phyloP scores from a whole-genome alignment of 345 rosid species.

The Melastoma malabathricum region DNA sequence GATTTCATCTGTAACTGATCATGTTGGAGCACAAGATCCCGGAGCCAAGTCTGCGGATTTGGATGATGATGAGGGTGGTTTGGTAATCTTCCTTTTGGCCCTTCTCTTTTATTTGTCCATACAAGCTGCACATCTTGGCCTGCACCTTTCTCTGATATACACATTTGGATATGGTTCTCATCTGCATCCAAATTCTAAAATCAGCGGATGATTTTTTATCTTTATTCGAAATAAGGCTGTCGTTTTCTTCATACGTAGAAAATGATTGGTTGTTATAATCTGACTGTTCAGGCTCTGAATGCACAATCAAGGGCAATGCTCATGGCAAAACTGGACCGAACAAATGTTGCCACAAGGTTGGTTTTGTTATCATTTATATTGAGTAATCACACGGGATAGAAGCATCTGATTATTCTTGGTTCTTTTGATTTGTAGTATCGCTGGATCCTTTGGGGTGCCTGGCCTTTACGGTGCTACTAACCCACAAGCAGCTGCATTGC shows the following conservation, averaged over 20 bases:
- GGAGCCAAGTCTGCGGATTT: slow-evolving; percentile 75
- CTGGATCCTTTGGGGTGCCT: slow-evolving; percentile 56
- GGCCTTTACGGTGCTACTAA: slow-evolving; percentile 42
- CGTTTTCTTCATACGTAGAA: too few species aligned
- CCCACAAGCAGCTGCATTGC: slow-evolving; percentile 38
- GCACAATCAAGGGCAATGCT: slow-evolving; percentile 83
- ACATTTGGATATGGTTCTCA: too few species aligned
- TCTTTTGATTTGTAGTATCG: slow-evolving; percentile 33
- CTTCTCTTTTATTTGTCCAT: neutral
- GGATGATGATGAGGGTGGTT: slow-evolving; percentile 94
- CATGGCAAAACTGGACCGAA: slow-evolving; percentile 86
- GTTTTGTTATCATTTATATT: slow-evolving; percentile 8
- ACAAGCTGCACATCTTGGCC: neutral
- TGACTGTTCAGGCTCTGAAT: slow-evolving; percentile 50
- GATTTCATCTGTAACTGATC: slow-evolving; percentile 94
- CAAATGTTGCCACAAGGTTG: slow-evolving; percentile 68
- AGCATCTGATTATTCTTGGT: neutral
- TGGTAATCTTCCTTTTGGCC: slow-evolving; percentile 34
- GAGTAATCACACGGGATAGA: neutral
- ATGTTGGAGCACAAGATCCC: slow-evolving; percentile 58
- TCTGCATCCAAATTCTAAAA: too few species aligned
- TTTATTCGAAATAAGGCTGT: too few species aligned
- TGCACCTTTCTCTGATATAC: too few species aligned
- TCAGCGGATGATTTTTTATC: too few species aligned
- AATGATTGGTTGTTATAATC: neutral